Conservation (phyloP, 495 filamentous ascomycete species). For the Margaritispora aquatica region DNA sequence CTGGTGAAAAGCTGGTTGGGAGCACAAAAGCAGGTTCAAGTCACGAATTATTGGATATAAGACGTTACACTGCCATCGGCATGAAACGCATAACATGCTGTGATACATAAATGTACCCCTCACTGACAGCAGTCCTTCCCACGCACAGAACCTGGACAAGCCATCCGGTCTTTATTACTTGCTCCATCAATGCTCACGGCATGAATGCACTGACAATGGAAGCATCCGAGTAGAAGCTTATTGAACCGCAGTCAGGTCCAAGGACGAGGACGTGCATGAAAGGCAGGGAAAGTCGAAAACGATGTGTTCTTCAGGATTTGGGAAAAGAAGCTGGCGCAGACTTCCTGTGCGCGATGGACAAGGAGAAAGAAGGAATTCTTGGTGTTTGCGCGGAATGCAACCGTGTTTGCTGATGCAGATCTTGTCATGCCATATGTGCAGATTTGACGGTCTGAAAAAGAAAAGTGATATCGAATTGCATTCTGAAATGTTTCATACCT, state of each 20-base stretch:
- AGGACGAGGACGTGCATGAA: slow-evolving; percentile 4
- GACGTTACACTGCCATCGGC: neutral
- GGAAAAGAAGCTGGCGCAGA: slow-evolving; percentile 9
- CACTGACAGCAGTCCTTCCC: neutral
- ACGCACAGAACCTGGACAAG: slow-evolving; percentile 4
- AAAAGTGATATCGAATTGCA: neutral
- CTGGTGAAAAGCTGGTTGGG: too few species aligned
- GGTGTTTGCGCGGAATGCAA: neutral
- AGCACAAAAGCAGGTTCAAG: too few species aligned
- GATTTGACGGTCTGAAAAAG: neutral
- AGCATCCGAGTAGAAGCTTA: slow-evolving; percentile 11
- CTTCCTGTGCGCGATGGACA: neutral
- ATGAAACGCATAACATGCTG: slow-evolving; percentile 6
- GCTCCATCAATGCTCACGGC: slow-evolving; percentile 3
- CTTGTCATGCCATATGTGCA: neutral
- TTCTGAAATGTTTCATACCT: neutral
- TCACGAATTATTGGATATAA: neutral
- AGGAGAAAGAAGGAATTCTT: neutral
- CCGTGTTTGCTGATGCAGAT: neutral
- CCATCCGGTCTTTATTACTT: slow-evolving; percentile 1
- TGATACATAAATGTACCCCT: neutral
- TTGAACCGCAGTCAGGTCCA: neutral
- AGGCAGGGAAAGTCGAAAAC: neutral
- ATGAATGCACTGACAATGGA: neutral
- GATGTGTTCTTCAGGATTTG: neutral